Evolutionary conservation across 2,329 filamentous ascomycete species (phyloP).

Genomic region (Magnaporthiopsis rhizophila): DNA sequence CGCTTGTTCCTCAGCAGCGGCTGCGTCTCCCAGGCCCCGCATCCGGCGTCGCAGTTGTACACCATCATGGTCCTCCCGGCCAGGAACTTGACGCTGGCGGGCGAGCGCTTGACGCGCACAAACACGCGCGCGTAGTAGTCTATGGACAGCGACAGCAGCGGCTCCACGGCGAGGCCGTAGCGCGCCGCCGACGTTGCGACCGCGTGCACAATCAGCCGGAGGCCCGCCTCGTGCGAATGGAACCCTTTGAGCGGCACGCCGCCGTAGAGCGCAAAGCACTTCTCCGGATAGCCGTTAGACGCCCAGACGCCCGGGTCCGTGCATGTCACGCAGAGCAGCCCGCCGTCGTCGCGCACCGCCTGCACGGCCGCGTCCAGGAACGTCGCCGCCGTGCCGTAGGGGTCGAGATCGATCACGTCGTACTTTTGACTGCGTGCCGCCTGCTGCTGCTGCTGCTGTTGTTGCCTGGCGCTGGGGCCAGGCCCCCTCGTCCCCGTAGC

Average conservation of each 20-base stretch:
- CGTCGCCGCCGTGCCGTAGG: conserved; percentile 86
- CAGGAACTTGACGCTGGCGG: conserved; percentile 80
- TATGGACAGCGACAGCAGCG: conserved; percentile 84
- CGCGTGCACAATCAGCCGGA: conserved; percentile 77
- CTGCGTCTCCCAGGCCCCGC: conserved; percentile 85
- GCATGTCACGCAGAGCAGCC: conserved; percentile 89
- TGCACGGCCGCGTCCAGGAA: conserved; percentile 91
- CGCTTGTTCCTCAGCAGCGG: conserved; percentile 63
- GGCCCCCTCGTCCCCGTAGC: background rate
- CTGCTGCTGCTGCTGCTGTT: conserved; percentile 21
- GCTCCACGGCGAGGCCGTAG: conserved; percentile 84
- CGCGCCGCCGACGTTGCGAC: conserved; percentile 73
- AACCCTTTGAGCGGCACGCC: conserved; percentile 78
- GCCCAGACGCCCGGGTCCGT: conserved; percentile 95
- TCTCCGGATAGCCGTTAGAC: conserved; percentile 88
- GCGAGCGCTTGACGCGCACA: conserved; percentile 70
- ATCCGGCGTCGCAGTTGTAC: conserved; percentile 85
- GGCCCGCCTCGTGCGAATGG: conserved; percentile 80
- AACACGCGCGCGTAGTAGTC: conserved; percentile 94
- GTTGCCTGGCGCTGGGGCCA: background rate
- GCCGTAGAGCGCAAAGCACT: conserved; percentile 89
- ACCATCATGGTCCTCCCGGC: conserved; percentile 89
- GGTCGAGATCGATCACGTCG: conserved; percentile 93
- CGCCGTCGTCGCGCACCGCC: conserved; percentile 73
- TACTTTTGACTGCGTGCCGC: conserved; percentile 50